phyloP scores from a whole-genome alignment of 176 grass and related monocot genomes.

The Neostapfia colusana region DNA sequence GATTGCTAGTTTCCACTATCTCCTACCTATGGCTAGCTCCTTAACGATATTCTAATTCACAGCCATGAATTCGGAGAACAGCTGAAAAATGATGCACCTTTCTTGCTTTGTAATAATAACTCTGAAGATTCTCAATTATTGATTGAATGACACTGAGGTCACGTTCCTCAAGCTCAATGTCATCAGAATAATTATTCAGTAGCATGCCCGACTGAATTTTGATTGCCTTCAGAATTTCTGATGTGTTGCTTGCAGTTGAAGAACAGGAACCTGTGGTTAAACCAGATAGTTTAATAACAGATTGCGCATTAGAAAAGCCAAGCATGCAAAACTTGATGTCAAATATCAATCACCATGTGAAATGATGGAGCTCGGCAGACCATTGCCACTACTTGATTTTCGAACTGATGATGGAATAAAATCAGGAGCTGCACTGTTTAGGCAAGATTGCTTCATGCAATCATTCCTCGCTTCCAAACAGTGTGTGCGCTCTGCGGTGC shows the following conservation, averaged over 20 bases:
- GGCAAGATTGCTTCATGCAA: constrained; percentile 31
- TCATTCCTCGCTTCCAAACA: constrained; percentile 27
- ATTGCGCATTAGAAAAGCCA: background rate
- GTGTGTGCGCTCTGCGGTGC: constrained; percentile 22
- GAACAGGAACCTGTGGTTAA: constrained; percentile 42
- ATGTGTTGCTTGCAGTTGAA: constrained; percentile 21
- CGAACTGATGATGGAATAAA: constrained; percentile 43
- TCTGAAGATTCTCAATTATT: constrained; percentile 50
- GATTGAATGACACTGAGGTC: constrained; percentile 35
- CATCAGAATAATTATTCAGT: constrained; percentile 26
- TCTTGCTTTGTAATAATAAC: constrained; percentile 38
- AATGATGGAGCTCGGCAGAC: constrained; percentile 30
- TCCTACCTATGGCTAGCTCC: too few species aligned
- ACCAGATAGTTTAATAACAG: background rate
- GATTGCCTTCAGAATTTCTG: constrained; percentile 40
- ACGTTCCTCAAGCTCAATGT: constrained; percentile 41
- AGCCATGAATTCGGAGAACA: background rate
- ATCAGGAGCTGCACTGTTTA: constrained; percentile 48
- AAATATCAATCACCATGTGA: background rate
- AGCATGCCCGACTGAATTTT: constrained; percentile 41
- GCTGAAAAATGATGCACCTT: constrained; percentile 33
- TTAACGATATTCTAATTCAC: too few species aligned
- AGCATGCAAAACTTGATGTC: constrained; percentile 11
- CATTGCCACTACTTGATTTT: constrained; percentile 31
- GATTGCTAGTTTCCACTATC: too few species aligned